Evolutionary conservation across 2,329 filamentous ascomycete species (phyloP).

Genomic region (Monilinia aucupariae): DNA sequence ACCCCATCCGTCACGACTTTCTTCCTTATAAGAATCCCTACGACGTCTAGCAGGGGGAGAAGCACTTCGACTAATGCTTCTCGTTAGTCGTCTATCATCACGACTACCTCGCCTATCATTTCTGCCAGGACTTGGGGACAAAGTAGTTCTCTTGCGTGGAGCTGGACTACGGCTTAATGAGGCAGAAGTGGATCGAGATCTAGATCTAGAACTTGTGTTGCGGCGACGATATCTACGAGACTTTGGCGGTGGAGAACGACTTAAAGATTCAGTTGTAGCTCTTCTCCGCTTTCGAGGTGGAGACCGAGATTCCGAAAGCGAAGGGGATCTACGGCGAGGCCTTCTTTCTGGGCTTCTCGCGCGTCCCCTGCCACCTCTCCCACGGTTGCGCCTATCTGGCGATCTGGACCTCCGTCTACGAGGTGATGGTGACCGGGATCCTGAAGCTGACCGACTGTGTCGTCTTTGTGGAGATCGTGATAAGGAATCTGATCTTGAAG

Average conservation of each 20-base stretch:
- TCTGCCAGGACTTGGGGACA: conserved; percentile 26
- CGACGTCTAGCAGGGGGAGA: conserved; percentile 33
- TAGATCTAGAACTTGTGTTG: conserved; percentile 32
- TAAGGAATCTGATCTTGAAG: conserved; percentile 29
- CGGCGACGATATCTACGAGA: conserved; percentile 28
- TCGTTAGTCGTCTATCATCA: conserved; percentile 35
- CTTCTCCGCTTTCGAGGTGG: conserved; percentile 33
- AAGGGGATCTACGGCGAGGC: conserved; percentile 30
- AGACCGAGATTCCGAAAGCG: conserved; percentile 26
- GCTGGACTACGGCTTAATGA: conserved; percentile 29
- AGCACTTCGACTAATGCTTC: conserved; percentile 35
- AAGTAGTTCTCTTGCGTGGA: conserved; percentile 19
- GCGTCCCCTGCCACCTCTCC: conserved; percentile 30
- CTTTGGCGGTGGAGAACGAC: conserved; percentile 32
- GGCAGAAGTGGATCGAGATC: conserved; percentile 31
- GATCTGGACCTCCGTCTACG: conserved; percentile 33
- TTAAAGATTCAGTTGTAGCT: conserved; percentile 29
- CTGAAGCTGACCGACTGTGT: conserved; percentile 30
- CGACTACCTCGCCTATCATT: conserved; percentile 25
- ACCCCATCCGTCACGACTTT: conserved; percentile 29
- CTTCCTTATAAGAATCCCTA: conserved; percentile 23
- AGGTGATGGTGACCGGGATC: conserved; percentile 33
- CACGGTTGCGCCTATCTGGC: conserved; percentile 30
- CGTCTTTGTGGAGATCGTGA: conserved; percentile 32
- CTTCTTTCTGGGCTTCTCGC: conserved; percentile 34